Conservation (phyloP, 352 stramenopile species). For the Phytophthora pluvialis region DNA sequence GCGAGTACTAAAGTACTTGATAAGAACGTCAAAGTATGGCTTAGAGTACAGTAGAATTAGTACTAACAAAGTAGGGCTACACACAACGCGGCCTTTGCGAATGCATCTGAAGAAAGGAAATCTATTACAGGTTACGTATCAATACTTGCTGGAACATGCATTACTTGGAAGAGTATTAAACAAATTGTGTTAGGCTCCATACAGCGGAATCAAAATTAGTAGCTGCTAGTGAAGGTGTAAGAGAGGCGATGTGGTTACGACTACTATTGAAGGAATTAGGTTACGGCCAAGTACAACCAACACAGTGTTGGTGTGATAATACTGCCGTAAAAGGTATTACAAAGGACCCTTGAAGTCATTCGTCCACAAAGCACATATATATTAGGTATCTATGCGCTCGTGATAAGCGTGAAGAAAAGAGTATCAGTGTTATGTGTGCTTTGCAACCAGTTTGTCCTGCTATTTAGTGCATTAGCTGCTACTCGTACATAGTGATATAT, state of each 20-base stretch:
- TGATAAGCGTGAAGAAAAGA: constrained; percentile 5
- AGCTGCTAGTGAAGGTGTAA: constrained; percentile 4
- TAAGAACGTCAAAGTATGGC: constrained; percentile 19
- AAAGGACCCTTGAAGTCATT: neutral
- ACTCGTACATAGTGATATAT: too few species aligned
- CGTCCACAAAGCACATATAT: constrained; percentile 3
- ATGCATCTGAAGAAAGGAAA: constrained; percentile 16
- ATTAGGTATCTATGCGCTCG: constrained; percentile 9
- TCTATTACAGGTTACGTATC: constrained; percentile 7
- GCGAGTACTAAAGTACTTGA: constrained; percentile 20
- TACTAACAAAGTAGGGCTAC: neutral
- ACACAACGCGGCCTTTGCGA: constrained; percentile 21
- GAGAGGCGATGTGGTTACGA: constrained; percentile 3
- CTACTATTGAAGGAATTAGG: constrained; percentile 4
- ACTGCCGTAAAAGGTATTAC: constrained; percentile 1
- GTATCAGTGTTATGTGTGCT: constrained; percentile 9
- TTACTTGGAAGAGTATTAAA: constrained; percentile 21
- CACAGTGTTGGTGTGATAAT: constrained; percentile 4
- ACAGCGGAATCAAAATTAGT: constrained; percentile 5
- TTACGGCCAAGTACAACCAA: neutral
- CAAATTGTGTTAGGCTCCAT: neutral
- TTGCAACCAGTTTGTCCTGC: too few species aligned
- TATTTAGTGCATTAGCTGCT: too few species aligned
- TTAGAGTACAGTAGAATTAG: constrained; percentile 10
- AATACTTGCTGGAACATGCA: constrained; percentile 17